Base-by-base conservation (phyloP, 371 early-diverging fungal species). In the Mortierella sp. region DNA sequence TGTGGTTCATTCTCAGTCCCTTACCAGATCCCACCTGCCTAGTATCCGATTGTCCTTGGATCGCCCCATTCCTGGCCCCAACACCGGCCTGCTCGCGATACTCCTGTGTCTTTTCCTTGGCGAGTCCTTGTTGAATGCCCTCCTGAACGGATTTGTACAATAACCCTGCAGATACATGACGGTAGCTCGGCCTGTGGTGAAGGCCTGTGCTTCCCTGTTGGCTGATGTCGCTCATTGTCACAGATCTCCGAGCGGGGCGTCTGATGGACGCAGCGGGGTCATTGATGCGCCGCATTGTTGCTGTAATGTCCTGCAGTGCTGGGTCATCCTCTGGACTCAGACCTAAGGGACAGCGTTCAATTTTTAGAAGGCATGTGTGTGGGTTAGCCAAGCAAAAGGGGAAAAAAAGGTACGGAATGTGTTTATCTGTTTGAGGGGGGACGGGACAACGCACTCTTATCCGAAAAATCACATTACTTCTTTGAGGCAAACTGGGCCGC, bases 111-210 rank as follows among this genome's bases (percentile, higher is more conserved):
- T 41, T 68, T n/a, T 64, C 69, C 64, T 37, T 67, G 6, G 37
- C 24, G 31, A 71, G 47, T 13, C 66, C 80, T 41, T 41, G 61
- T 39, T 74, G 70, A 8, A 74, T 24, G 5, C 79, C 79, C 29
- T 78, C 79, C 47, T 83, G 83, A 9, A 83, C 73, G 14, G 72
- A 29, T 52, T 76, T 83, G 68, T 55, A 78, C 22, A 83, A 52
- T n/a, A 70, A 63, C 1, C 79, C 79, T 37, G 72, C 69, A 4
- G 83, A 73, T 14, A 83, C 31, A 50, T 78, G 65, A 19, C 79
- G 75, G 45, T 75, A 83, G 39, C 79, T 83, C 2, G 72, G 76
- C 39, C 74, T 81, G 40, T 64, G 81, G 4, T 77, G 77, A 16
- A 81, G 64, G 11, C 70, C 67, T 41, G 39, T 79, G 61, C 50